Base-by-base conservation (phyloP, 352 stramenopile species). In the Phytophthora cactorum region DNA sequence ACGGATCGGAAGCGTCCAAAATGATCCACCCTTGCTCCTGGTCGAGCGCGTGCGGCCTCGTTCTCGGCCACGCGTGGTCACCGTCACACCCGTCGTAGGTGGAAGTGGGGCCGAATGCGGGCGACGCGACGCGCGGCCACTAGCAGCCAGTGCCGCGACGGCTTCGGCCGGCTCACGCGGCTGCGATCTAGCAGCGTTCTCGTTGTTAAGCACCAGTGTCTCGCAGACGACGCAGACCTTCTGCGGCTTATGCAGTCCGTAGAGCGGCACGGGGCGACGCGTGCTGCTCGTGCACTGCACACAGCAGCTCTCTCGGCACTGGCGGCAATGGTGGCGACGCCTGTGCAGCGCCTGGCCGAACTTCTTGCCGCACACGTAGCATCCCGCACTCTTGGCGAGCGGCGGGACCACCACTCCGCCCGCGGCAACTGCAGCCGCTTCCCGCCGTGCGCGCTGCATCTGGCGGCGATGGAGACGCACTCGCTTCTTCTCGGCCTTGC, bases 241-340 rank as follows among this genome's bases (percentile, higher is more conserved):
- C 60, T 91, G 83, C 29, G 75, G 79, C 28, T 79, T 86, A 8
- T 29, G 3, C 5, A 77, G 59, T 14, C 72, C 72, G 39, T 75
- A 81, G 22, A 54, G 60, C 11, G 79, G 77, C 41, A 91, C 71
- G 4, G 63, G 9, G 3, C 54, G 75, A 12, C 79, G 76, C 47
- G 57, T 70, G 14, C 41, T 41, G 52, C 78, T 86, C 59, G 82
- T 63, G 47, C 84, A 92, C 54, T 78, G 66, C 45, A 77, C 15
- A 64, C 81, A 90, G 63, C 77, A 88, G 60, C 79, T 89, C 31
- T 85, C 70, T 45, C 84, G 74, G 47, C 84, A 92, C 51, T 86
- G 79, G 39, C 82, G 82, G 66, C 84, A 92, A 68, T 92, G 84
- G 56, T 90, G 74, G n/a, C 84, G 84, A 53, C 76, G 65, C 1